Evolutionary conservation across 2,329 filamentous ascomycete species (phyloP), one percentile per base, ranked within the genome.

Genomic region (Falciphora oryzae): DNA sequence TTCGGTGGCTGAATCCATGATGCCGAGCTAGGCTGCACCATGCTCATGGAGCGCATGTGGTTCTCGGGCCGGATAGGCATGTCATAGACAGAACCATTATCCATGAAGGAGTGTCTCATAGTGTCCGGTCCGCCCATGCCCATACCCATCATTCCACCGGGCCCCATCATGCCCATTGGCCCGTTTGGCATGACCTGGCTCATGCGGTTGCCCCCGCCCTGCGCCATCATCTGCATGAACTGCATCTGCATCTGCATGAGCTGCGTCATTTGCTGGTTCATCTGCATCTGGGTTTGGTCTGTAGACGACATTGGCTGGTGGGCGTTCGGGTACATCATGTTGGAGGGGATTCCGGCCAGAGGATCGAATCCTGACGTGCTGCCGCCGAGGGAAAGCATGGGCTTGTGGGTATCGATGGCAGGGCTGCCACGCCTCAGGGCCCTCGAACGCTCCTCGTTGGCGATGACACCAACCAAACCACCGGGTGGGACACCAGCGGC

Each of bases 221-320:
- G 61, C 86, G 92, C 89, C 71, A 93, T 90, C 86, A 93, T 89
- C 71, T 93, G 90, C 89, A 96, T 94, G 77, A 93, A 93, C 73
- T 96, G 91, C 89, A 96, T 93, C 74, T 96, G 92, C 89, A 95
- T 92, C 73, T 93, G 89, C 90, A 94, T 93, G 77, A 94, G 93
- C 71, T 92, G 89, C 65, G 86, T 84, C 91, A 94, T 93, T 72
- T 93, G 90, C 72, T 92, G 89, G 8, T 85, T 89, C 83, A 95
- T 89, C 69, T 93, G 88, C 57, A 93, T 83, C 70, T 94, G 90
- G 32, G 88, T 88, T 73, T 91, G 89, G 67, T 92, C 89, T 28
- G 84, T 85, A 2, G 87, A 79, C 22, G 83, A 84, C 59, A 88
- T 73, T 74, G 78, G 76, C 25, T 69, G 67, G 61, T 71, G 65